These are phyloP conservation scores for Mrakia frigida DNA, from an alignment of 768 basidiomycete genomes.

Conservation along the genomic window DNA sequence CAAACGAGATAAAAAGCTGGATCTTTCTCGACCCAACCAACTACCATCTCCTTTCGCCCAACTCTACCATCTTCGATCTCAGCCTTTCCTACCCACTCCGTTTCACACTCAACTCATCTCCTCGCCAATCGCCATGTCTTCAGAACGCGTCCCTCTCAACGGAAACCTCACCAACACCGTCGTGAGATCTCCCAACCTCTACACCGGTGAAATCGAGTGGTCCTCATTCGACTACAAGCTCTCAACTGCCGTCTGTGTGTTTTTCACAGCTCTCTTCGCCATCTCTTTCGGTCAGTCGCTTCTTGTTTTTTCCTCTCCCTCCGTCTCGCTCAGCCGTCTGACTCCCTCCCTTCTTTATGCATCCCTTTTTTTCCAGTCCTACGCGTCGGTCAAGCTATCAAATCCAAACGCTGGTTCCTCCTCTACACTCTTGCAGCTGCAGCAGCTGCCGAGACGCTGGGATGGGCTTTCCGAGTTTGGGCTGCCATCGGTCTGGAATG, in stretches of 20 bases:
- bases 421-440: slow-evolving; percentile 14
- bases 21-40: no score
- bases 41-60: no score
- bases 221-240: slow-evolving; percentile 9
- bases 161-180: slow-evolving; percentile 4
- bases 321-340: neutral
- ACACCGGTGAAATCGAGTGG: neutral
- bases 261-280: neutral
- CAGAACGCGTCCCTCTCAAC: neutral
- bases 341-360: neutral
- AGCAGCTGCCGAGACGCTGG: neutral
- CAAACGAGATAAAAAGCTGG: no score
- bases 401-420: slow-evolving; percentile 22
- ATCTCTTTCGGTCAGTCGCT: neutral
- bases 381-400: slow-evolving; percentile 17
- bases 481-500: neutral
- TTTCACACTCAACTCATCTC: neutral
- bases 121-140: neutral
- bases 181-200: slow-evolving; percentile 51
- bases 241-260: neutral
- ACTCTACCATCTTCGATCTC: no score
- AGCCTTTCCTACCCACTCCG: neutral
- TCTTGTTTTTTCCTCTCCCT: neutral
- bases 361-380: neutral
- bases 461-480: slow-evolving; percentile 8